Conservation (phyloP, 208 protist genomes). For the Balamuthia mandrillaris region DNA sequence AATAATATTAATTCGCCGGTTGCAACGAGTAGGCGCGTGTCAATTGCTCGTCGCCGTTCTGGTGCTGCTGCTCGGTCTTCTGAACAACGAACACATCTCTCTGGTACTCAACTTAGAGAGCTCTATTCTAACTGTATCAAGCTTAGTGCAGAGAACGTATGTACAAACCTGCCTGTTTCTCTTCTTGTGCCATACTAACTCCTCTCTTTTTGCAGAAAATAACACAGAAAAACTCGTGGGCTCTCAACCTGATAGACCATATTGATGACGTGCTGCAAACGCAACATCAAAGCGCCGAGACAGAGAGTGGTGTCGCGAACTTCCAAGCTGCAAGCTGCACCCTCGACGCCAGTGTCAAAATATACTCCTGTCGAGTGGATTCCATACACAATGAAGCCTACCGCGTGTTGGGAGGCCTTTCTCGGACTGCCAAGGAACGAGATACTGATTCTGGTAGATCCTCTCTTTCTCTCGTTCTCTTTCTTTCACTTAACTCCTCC, state of each 20-base stretch:
- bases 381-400: conserved; percentile 73
- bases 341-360: conserved; percentile 77
- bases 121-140: conserved; percentile 67
- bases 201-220: conserved; percentile 67
- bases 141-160: conserved; percentile 67
- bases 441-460: background rate
- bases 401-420: conserved; percentile 67
- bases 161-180: background rate
- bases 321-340: conserved; percentile 75
- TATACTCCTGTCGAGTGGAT: conserved; percentile 79
- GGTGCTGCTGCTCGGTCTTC: too few species aligned
- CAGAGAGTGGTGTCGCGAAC: conserved; percentile 50
- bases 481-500: background rate
- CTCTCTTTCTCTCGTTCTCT: background rate
- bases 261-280: conserved; percentile 65
- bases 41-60: too few species aligned
- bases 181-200: background rate
- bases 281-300: conserved; percentile 20
- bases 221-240: conserved; percentile 78
- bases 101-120: conserved; percentile 51
- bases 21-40: too few species aligned
- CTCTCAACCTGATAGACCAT: conserved; percentile 78
- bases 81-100: background rate
- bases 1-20: too few species aligned
- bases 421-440: background rate